Base-by-base conservation (phyloP, 805 yeast genomes). In the Yarrowia sp. region DNA sequence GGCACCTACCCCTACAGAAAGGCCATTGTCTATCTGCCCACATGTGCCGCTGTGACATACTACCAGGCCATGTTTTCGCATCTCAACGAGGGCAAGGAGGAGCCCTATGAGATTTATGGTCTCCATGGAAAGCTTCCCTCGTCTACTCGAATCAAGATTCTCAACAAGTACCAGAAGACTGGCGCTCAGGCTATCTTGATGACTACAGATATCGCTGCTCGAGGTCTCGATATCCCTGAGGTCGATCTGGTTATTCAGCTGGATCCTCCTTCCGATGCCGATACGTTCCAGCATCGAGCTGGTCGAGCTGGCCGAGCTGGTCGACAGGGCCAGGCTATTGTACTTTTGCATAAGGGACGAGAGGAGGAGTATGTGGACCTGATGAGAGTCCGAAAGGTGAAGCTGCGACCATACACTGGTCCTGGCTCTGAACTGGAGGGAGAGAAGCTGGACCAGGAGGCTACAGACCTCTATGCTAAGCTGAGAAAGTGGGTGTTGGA, bases 151-250 rank as follows among this genome's bases (percentile, higher is more conserved):
- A 78, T 89, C 66, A 90, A 86, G 75, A 90, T 97, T 0, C 79
- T 94, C 53, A 82, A 82, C 11, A 79, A 77, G 42, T 95, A 94
- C 75, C 76, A 87, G 0, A 82, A 83, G 0, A 70, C 74, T 5
- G 74, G 76, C 8, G 78, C 79, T 2, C 88, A 86, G 71, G 82
- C 88, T 10, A 85, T 94, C 0, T 78, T 95, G 32, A 80, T 95
- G 78, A 92, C 99, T 1, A 95, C 99, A 0, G 99, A 95, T 82
- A 97, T 95, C n/a, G 98, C 99, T 0, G 97, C 98, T 0, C 84
- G 99, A 75, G 99, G 99, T 52, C 85, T 95, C 26, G 99, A 95
- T 80, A 89, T 95, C 38, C 97, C 97, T 0, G 95, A 93, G 67
- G 98, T 95, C 10, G 98, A 95, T 75, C 79, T 93, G 35, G 98